phyloP scores from a whole-genome alignment of 1,284 basidiomycete genomes.

The Ustilago cynodontis region DNA sequence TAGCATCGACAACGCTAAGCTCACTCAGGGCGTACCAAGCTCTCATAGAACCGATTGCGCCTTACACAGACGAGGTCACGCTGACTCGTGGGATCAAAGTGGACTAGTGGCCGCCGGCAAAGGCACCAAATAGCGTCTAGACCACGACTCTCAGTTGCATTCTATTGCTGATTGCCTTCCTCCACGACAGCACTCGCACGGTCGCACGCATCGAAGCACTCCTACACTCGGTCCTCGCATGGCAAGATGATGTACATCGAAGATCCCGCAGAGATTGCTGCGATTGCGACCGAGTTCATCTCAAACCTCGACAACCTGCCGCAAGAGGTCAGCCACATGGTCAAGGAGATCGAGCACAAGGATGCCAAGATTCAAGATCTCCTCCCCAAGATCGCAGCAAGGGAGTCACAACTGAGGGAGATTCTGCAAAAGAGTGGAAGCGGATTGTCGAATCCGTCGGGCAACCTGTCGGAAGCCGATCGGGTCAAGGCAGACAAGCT shows the following conservation, averaged over 20 bases:
- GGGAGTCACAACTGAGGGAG: slow-evolving; percentile 61
- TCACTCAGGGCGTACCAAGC: neutral
- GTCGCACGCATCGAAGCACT: neutral
- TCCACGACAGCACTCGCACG: neutral
- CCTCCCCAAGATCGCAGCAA: slow-evolving; percentile 58
- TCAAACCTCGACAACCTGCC: slow-evolving; percentile 66
- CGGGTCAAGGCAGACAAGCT: slow-evolving; percentile 63
- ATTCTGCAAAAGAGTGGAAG: slow-evolving; percentile 44
- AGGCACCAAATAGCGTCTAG: too few relatives aligned
- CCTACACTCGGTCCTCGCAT: neutral
- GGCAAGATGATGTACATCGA: slow-evolving; percentile 55
- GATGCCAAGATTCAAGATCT: slow-evolving; percentile 66
- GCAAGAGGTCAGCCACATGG: slow-evolving; percentile 64
- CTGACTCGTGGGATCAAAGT: too few relatives aligned
- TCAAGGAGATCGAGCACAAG: slow-evolving; percentile 69
- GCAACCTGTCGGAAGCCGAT: slow-evolving; percentile 50
- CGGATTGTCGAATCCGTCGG: slow-evolving; percentile 34
- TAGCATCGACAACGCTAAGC: neutral
- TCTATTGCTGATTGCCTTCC: neutral
- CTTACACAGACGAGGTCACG: too few relatives aligned
- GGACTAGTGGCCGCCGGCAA: too few relatives aligned
- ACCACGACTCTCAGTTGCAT: too few relatives aligned
- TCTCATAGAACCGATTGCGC: neutral
- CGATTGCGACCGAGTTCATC: slow-evolving; percentile 65
- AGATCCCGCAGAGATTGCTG: slow-evolving; percentile 67